These are phyloP conservation scores for Penicillium pulvis DNA, from an alignment of 495 filamentous ascomycete genomes.

Conservation along the genomic window DNA sequence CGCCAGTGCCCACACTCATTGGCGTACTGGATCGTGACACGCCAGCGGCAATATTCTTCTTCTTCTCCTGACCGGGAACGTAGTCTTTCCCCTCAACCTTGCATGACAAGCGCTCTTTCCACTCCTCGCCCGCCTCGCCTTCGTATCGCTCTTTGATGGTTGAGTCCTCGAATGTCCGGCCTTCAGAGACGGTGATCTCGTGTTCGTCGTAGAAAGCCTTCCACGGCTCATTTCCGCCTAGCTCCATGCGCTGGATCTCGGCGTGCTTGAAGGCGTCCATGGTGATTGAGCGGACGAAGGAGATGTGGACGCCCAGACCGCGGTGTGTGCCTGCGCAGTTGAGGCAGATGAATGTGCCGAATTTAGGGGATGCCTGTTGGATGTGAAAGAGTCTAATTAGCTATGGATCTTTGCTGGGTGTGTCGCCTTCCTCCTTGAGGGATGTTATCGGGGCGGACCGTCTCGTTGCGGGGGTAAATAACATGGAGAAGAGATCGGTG, in stretches of 20 bases:
- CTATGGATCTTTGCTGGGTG: not conserved
- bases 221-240: slow-evolving; percentile 87
- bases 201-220: slow-evolving; percentile 78
- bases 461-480: not conserved
- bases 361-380: slow-evolving; percentile 65
- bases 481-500: not conserved
- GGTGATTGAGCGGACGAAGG: slow-evolving; percentile 91
- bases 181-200: slow-evolving; percentile 58
- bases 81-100: slow-evolving; percentile 87
- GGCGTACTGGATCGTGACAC: slow-evolving; percentile 40
- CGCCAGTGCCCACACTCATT: slow-evolving; percentile 22
- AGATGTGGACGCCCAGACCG: slow-evolving; percentile 94
- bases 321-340: slow-evolving; percentile 94
- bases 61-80: slow-evolving; percentile 61
- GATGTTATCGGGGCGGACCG: not conserved
- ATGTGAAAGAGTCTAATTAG: slow-evolving; percentile 2
- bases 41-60: slow-evolving; percentile 16
- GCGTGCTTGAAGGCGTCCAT: slow-evolving; percentile 96
- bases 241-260: slow-evolving; percentile 84
- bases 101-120: slow-evolving; percentile 83
- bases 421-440: not conserved
- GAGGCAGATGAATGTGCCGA: slow-evolving; percentile 93
- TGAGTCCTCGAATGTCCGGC: slow-evolving; percentile 70
- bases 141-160: slow-evolving; percentile 82
- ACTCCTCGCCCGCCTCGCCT: slow-evolving; percentile 88